Percentiles rank a stretch among this genome's conserved stretches.
Evolutionary conservation across 78 protist species (phyloP).

Genomic region (Andalucia godoyi): DNA sequence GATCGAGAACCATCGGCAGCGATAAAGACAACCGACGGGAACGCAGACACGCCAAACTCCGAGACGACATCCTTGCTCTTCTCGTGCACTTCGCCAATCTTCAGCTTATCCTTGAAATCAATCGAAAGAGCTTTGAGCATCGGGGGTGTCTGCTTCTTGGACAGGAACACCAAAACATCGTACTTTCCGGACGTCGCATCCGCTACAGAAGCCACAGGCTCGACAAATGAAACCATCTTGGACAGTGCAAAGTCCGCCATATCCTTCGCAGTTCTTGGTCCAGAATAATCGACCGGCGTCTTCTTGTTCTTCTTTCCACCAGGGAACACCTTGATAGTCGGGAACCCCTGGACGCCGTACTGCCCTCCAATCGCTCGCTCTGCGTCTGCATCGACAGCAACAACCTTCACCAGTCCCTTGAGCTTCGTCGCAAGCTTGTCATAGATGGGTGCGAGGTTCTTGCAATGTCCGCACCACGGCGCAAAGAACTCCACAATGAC

Average conservation of each 20-base stretch:
- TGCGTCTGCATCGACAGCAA: conserved; percentile 26
- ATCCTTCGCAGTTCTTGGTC: background rate
- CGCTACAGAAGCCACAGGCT: background rate
- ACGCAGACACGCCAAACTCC: background rate
- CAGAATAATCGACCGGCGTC: conserved; percentile 2
- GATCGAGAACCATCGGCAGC: background rate
- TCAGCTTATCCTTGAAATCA: background rate
- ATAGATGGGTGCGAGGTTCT: conserved; percentile 21
- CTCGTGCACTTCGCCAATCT: background rate
- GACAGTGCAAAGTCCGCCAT: background rate
- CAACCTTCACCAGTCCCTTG: conserved; percentile 18
- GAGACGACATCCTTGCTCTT: background rate
- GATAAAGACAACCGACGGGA: background rate
- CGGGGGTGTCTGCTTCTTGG: conserved; percentile 12
- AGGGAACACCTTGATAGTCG: conserved; percentile 27
- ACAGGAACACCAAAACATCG: background rate
- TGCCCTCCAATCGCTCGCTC: background rate
- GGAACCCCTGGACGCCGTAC: conserved; percentile 37
- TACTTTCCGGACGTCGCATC: background rate
- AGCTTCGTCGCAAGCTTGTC: conserved; percentile 27
- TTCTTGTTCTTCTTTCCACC: background rate
- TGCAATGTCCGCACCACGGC: conserved; percentile 61
- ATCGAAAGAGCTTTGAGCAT: background rate
- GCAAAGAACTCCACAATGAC: conserved; percentile 1
- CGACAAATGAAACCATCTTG: background rate